Evolutionary conservation across 768 basidiomycete species (phyloP).

Genomic region (Mrakia frigida): DNA sequence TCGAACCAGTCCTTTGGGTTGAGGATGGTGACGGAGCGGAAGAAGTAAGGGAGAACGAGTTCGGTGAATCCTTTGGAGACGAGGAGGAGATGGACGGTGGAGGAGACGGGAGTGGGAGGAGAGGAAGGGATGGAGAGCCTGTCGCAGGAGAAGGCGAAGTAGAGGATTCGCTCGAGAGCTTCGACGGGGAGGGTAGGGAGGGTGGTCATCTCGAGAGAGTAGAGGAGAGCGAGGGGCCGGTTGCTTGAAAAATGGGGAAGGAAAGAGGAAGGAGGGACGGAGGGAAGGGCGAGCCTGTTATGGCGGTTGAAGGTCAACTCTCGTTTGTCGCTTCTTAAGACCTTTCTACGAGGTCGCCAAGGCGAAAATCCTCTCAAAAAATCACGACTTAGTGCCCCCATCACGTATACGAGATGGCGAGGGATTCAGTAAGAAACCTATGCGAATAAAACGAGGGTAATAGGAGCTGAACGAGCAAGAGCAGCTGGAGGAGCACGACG

Average conservation of each 20-base stretch:
- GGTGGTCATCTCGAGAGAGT: neutral
- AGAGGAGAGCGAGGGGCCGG: neutral
- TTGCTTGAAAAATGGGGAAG: neutral
- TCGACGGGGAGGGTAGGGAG: neutral
- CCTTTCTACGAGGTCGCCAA: no score
- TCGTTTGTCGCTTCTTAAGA: neutral
- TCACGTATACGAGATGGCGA: no score
- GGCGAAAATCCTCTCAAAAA: no score
- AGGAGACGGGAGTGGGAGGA: neutral
- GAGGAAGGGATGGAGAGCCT: neutral
- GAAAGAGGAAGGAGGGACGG: neutral
- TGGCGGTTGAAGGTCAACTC: neutral
- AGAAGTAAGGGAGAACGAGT: neutral
- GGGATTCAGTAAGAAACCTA: no score
- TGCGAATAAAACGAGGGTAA: no score
- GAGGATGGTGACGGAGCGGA: no score
- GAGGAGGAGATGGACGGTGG: neutral
- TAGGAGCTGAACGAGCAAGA: no score
- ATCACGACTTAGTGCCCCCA: no score
- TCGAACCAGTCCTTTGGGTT: no score
- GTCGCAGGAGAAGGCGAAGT: neutral
- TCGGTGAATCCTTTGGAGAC: neutral
- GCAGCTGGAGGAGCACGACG: no score
- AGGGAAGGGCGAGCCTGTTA: neutral
- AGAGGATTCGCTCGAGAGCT: neutral